phyloP scores from a whole-genome alignment of 495 filamentous ascomycete genomes.

The Neurospora hispaniola region DNA sequence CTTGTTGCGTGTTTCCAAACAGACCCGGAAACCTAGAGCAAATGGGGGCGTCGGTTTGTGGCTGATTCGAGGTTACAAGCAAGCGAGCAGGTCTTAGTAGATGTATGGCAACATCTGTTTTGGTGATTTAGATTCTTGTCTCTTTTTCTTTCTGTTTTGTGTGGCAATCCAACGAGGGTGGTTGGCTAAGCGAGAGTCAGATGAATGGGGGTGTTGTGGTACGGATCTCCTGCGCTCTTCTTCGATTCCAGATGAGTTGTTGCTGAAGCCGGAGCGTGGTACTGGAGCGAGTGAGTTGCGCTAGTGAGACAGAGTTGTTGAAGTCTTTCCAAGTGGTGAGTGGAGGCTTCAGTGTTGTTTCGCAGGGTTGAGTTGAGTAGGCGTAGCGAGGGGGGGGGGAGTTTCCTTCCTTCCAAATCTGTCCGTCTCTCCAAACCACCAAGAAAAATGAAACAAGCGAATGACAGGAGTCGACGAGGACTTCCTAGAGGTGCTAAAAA shows the following conservation, averaged over 20 bases:
- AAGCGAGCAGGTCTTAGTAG: constrained; percentile 3
- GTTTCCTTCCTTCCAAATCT: constrained; percentile 7
- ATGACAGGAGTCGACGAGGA: constrained; percentile 56
- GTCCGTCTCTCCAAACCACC: constrained; percentile 27
- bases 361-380: constrained; percentile 8
- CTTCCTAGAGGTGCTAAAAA: constrained; percentile 43
- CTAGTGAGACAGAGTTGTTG: neutral
- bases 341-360: neutral
- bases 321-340: neutral
- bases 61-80: neutral
- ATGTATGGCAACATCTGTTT: constrained; percentile 14
- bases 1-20: constrained; percentile 6
- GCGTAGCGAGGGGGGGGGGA: neutral
- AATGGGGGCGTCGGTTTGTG: constrained; percentile 3
- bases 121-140: neutral
- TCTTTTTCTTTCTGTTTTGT: neutral
- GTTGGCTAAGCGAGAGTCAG: constrained; percentile 2
- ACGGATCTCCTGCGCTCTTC: neutral
- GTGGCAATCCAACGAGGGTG: constrained; percentile 2
- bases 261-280: neutral
- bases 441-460: constrained; percentile 43
- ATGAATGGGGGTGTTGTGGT: neutral
- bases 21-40: constrained; percentile 7
- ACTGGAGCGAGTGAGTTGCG: neutral
- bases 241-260: neutral